Base-by-base conservation (phyloP, 768 basidiomycete genomes). In the Lenzites betulinus region DNA sequence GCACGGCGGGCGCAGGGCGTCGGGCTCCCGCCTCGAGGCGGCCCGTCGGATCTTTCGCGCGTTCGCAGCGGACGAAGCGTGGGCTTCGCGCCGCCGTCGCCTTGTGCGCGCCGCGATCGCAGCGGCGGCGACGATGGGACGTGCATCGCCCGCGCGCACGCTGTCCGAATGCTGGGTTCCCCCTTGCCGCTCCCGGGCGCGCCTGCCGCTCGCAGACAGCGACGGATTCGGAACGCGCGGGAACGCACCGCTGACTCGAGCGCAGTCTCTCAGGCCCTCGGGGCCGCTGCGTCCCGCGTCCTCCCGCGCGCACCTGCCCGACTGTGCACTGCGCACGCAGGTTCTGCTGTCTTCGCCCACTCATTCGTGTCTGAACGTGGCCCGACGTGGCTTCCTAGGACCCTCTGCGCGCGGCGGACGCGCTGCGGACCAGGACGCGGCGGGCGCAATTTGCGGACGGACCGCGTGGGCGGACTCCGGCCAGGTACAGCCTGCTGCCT, bases 401-500 rank as follows among this genome's bases (percentile, higher is more conserved):
- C 11, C n/a, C 12, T 58, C 30, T 52, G 62, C 42, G 41, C 42
- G 15, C 23, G 49, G 20, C 2, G 11, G 15, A 39, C 18, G 43
- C 33, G 54, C 60, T 57, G 60, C 60, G 54, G 54, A 23, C 44
- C n/a, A 8, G 54, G 12, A 18, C 33, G 54, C 28, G 36, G 18
- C 42, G 38, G 43, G 25, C 12, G 54, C 15, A 44, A 30, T 48
- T 54, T 25, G 28, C 20, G 43, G 51, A 22, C 15, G 20, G 44
- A 48, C 59, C 59, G 60, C 60, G 59, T 65, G 64, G 59, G 44
- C 39, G 30, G 35, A 20, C 15, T 47, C 52, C 52, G 25, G 47
- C 48, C 64, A 65, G 64, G 64, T 56, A 62, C 59, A 35, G 64
- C 62, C 52, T 11, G 38, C 28, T 39, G 67, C 52, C 57, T 47